Evolutionary conservation across 1,284 basidiomycete genomes (phyloP), one percentile per base, ranked within the genome.

Genomic region (Termitomyces sp.): DNA sequence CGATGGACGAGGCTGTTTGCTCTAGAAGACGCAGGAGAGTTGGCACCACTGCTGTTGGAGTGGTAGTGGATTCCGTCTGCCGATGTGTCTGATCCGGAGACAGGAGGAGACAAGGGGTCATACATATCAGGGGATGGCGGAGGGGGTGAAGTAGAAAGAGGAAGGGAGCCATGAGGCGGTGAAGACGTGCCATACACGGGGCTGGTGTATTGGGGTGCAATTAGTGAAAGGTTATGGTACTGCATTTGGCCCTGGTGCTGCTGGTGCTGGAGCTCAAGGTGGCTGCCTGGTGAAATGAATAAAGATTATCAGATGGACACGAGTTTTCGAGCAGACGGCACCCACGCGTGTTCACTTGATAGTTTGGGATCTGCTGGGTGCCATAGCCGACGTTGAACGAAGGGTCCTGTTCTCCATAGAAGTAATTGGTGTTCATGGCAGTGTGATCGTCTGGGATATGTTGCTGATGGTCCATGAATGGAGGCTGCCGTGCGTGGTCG

Each of bases 51-150:
- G 67, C 82, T 85, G 74, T 87, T 87, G 56, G 85, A 87, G 67
- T 84, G 80, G 64, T 78, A 78, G 77, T 89, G 88, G 59, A 84
- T 70, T 63, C 84, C 84, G 78, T 88, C 86, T 62, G 76, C 84
- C 64, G 86, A 88, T 64, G 86, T 86, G 72, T 90, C 88, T 72
- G 88, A 89, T 73, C 87, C 87, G 72, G 86, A 89, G 66, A 88
- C 76, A 71, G 84, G 86, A 68, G 88, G 87, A 51, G 86, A 88
- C 63, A 88, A 74, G 66, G 87, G 82, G 72, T 86, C 85, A 70
- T 88, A 88, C 72, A 86, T 79, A 72, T 83, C 79, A 68, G 87
- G 86, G 60, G 84, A 86, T 60, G 80, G 80, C 59, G 87, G 84
- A 67, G 86, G 82, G 66, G 86, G 84, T 50, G 73, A 72, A 60